Evolutionary conservation across 2,329 filamentous ascomycete species (phyloP).

Genomic region (Sporothrix protearum): DNA sequence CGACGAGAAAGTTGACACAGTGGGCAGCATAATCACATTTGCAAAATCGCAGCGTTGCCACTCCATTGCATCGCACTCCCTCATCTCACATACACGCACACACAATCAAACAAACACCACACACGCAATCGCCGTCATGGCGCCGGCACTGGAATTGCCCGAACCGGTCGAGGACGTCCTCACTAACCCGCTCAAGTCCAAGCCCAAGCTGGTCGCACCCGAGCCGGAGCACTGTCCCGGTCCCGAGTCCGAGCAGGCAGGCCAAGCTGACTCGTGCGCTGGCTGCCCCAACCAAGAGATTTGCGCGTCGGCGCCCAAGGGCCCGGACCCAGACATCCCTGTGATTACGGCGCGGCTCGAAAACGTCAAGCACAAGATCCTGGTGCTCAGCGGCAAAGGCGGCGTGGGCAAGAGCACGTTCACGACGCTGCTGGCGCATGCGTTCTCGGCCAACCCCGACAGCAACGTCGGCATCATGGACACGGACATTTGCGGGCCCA

Average conservation of each 20-base stretch:
- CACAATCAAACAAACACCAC: too few species aligned
- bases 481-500: slow-evolving; percentile 94
- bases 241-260: slow-evolving; percentile 70
- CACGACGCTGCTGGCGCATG: slow-evolving; percentile 53
- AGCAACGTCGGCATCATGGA: slow-evolving; percentile 92
- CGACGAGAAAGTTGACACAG: background rate
- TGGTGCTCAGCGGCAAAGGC: slow-evolving; percentile 90
- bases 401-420: slow-evolving; percentile 73
- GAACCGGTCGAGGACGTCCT: slow-evolving; percentile 65
- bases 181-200: slow-evolving; percentile 69
- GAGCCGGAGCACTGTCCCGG: slow-evolving; percentile 97
- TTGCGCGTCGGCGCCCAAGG: slow-evolving; percentile 90
- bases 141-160: slow-evolving; percentile 74
- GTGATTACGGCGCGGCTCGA: slow-evolving; percentile 79
- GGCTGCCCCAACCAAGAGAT: slow-evolving; percentile 95
- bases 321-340: slow-evolving; percentile 89
- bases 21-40: background rate
- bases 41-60: background rate
- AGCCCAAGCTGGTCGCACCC: slow-evolving; percentile 83
- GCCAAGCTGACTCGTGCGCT: slow-evolving; percentile 76
- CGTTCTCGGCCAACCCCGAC: slow-evolving; percentile 80
- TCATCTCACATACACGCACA: background rate
- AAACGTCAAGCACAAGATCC: slow-evolving; percentile 82
- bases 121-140: slow-evolving; percentile 51
- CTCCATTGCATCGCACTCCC: background rate